These are phyloP conservation scores for Apophysomyces sp. DNA, from an alignment of 371 early-diverging fungal species.

Conservation along the genomic window DNA sequence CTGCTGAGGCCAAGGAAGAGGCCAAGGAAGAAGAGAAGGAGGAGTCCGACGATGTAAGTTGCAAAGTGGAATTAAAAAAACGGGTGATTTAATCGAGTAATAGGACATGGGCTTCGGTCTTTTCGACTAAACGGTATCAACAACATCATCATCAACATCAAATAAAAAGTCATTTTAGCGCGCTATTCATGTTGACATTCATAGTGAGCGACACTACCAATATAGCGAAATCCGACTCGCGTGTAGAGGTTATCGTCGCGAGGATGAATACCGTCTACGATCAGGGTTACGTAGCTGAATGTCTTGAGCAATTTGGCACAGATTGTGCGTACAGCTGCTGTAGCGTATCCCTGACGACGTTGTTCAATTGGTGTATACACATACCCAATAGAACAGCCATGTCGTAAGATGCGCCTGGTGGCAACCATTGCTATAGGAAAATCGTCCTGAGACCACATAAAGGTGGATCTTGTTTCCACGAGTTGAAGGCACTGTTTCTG, in stretches of 20 bases:
- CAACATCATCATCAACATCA: neutral
- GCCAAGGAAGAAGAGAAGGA: slow-evolving; percentile 81
- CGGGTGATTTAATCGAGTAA: neutral
- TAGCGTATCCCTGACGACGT: neutral
- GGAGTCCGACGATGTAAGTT: slow-evolving; percentile 79
- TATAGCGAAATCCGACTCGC: neutral
- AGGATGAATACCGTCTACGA: neutral
- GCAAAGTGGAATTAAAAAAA: neutral
- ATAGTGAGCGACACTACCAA: neutral
- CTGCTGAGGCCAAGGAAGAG: slow-evolving; percentile 55
- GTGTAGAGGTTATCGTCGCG: neutral
- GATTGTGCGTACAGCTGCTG: neutral
- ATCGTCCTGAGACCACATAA: neutral
- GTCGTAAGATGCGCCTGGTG: neutral
- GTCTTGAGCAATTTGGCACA: neutral
- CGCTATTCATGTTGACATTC: neutral
- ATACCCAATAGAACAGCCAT: neutral
- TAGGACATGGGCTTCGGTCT: slow-evolving; percentile 53
- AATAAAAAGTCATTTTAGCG: neutral
- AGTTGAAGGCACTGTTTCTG: neutral
- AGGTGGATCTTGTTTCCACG: neutral
- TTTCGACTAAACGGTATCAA: slow-evolving; percentile 35
- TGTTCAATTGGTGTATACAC: neutral
- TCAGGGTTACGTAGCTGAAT: neutral
- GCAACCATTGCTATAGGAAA: neutral